Evolutionary conservation across 805 yeast genomes (phyloP).

Genomic region (Metschnikowia lunata): DNA sequence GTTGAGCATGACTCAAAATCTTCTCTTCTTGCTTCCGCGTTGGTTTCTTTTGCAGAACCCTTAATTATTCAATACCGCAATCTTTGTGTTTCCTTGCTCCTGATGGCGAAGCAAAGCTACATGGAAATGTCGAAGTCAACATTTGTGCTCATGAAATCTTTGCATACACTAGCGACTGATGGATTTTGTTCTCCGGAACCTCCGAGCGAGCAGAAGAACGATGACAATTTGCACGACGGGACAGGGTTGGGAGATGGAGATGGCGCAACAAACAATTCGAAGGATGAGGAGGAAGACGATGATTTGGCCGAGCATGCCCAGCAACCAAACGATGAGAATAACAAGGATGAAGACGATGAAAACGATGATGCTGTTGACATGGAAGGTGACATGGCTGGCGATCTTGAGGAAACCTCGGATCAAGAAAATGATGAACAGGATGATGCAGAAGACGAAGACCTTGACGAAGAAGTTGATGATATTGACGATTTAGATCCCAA

Average conservation of each 20-base stretch:
- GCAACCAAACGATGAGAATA: slow-evolving; percentile 65
- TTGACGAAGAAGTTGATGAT: slow-evolving; percentile 88
- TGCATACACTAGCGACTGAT: slow-evolving; percentile 60
- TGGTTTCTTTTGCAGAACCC: slow-evolving; percentile 58
- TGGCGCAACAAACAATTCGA: slow-evolving; percentile 76
- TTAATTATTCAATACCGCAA: slow-evolving; percentile 55
- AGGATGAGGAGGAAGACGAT: slow-evolving; percentile 88
- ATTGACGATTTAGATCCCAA: slow-evolving; percentile 88
- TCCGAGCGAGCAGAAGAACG: slow-evolving; percentile 57
- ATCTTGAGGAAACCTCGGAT: slow-evolving; percentile 72
- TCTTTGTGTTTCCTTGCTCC: slow-evolving; percentile 42
- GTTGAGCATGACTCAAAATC: slow-evolving; percentile 36
- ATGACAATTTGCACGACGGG: slow-evolving; percentile 70
- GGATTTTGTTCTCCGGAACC: slow-evolving; percentile 95
- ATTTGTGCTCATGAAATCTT: slow-evolving; percentile 49
- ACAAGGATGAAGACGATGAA: slow-evolving; percentile 55
- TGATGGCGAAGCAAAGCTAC: slow-evolving; percentile 47
- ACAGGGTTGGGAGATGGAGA: slow-evolving; percentile 91
- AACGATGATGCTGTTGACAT: slow-evolving; percentile 89
- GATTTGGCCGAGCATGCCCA: slow-evolving; percentile 78
- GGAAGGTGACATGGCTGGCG: slow-evolving; percentile 97
- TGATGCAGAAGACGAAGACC: slow-evolving; percentile 48
- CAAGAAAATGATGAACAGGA: slow-evolving; percentile 47
- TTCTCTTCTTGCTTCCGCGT: slow-evolving; percentile 40
- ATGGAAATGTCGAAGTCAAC: slow-evolving; percentile 56